These are phyloP conservation scores for Hymenoscyphus occultus DNA, from an alignment of 2,329 filamentous ascomycete species.

Conservation along the genomic window DNA sequence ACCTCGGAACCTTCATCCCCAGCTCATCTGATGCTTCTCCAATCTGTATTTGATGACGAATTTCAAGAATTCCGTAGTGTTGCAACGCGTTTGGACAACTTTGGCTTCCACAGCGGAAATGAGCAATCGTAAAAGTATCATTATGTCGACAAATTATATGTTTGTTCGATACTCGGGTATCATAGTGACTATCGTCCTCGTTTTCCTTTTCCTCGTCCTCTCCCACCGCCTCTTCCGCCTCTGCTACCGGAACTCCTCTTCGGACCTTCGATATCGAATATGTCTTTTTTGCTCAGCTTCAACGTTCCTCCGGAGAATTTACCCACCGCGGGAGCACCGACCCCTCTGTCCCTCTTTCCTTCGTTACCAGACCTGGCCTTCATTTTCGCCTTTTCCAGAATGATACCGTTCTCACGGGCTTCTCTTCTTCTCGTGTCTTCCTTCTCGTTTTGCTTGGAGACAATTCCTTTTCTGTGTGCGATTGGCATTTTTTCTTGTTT, in stretches of 20 bases:
- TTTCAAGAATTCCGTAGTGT: conserved; percentile 1
- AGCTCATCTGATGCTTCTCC: background rate
- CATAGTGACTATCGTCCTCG: conserved; percentile 16
- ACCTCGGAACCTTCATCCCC: background rate
- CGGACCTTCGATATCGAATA: conserved; percentile 64
- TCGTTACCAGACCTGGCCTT: conserved; percentile 40
- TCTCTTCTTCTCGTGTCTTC: conserved; percentile 73
- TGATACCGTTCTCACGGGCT: conserved; percentile 85
- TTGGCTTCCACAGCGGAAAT: background rate
- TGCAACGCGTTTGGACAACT: background rate
- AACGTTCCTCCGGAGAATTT: conserved; percentile 77
- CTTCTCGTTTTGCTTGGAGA: conserved; percentile 58
- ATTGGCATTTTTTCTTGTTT: conserved; percentile 87
- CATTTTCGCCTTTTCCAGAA: conserved; percentile 62
- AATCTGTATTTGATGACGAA: background rate
- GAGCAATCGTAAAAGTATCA: conserved; percentile 5
- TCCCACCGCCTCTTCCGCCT: conserved; percentile 35
- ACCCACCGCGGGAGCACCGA: conserved; percentile 77
- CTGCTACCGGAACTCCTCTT: conserved; percentile 36
- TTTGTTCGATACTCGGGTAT: conserved; percentile 4
- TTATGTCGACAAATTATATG: background rate
- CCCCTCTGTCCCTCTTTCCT: conserved; percentile 52
- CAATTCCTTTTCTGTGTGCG: conserved; percentile 80
- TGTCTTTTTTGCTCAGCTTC: conserved; percentile 73
- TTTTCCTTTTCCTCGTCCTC: conserved; percentile 32